These are phyloP conservation scores for Phytophthora hybrid DNA, from an alignment of 352 stramenopile species.

Conservation along the genomic window DNA sequence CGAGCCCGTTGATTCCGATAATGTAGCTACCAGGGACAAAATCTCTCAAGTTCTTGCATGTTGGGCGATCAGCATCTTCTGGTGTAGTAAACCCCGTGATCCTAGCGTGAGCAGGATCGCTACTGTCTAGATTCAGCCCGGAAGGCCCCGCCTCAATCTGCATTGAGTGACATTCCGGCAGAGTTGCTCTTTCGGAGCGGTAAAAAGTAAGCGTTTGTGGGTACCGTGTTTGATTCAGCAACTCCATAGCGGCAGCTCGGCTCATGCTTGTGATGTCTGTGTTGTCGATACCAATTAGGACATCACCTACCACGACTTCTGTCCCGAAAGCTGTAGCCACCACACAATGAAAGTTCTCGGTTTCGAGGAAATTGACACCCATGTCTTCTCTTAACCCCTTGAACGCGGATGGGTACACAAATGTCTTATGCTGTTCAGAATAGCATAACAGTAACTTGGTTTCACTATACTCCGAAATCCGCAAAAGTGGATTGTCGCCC, in stretches of 20 bases:
- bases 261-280: constrained; percentile 50
- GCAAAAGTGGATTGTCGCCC: no score
- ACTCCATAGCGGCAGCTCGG: constrained; percentile 37
- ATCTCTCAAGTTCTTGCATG: constrained; percentile 43
- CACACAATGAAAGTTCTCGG: constrained; percentile 48
- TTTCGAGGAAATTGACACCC: constrained; percentile 45
- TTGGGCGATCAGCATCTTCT: constrained; percentile 44
- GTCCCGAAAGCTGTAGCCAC: constrained; percentile 27
- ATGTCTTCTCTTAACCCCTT: constrained; percentile 15
- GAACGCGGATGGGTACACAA: background rate
- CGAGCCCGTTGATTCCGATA: constrained; percentile 69
- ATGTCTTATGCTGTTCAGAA: constrained; percentile 15
- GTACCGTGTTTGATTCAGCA: constrained; percentile 40
- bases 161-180: constrained; percentile 58
- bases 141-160: constrained; percentile 52
- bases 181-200: constrained; percentile 1
- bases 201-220: constrained; percentile 54
- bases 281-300: constrained; percentile 58
- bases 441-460: background rate
- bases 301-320: constrained; percentile 40
- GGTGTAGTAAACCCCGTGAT: constrained; percentile 57
- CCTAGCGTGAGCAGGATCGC: constrained; percentile 35
- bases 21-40: constrained; percentile 66
- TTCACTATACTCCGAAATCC: no score
- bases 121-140: constrained; percentile 59